Base-by-base conservation (phyloP, 1,284 basidiomycete species). In the Afroboletus lepidellus region DNA sequence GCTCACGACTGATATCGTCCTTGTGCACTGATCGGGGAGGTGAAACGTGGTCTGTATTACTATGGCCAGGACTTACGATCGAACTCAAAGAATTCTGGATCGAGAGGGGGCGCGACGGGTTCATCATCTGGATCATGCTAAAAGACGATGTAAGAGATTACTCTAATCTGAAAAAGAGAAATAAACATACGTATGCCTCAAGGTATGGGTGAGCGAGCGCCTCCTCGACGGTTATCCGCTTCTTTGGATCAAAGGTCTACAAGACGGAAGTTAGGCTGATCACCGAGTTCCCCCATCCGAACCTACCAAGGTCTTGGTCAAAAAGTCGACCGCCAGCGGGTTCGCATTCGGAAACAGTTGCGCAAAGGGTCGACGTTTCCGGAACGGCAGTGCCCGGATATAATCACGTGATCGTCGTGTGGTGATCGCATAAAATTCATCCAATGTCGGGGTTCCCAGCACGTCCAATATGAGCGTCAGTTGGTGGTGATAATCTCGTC, bases 401-500 rank as follows among this genome's bases (percentile, higher is more conserved):
- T 97, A 97, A 64, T 96, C 93, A 48, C 92, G 82, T 41, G 90
- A 93, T 44, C 92, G 77, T 12, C 85, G 78, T 2, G 91, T 90
- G 3, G 89, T 92, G 67, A 96, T 94, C 23, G 89, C 86, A 69
- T 94, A 90, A 72, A 94, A 94, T 64, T 95, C 92, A 59, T 96
- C 93, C 47, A 94, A 74, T 1, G 89, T 89, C 0, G 94, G 93
- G 15, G 94, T 96, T n/a, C 94, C 93, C 11, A 95, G 83, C 5
- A 95, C 91, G 61, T 95, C 90, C 54, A 97, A 79, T 63, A 95
- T 96, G 51, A 95, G 80, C 6, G 87, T 87, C 25, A 98, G 80
- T 63, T 98, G 95, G 64, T 98, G 91, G 72, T 98, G 95, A 70
- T 94, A 98, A 74, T 98, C 95, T 20, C 94, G 84, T 15, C 96